phyloP scores from a whole-genome alignment of 225 moss, liverwort and hornwort genomes.

The Pseudisothecium myosuroides region DNA sequence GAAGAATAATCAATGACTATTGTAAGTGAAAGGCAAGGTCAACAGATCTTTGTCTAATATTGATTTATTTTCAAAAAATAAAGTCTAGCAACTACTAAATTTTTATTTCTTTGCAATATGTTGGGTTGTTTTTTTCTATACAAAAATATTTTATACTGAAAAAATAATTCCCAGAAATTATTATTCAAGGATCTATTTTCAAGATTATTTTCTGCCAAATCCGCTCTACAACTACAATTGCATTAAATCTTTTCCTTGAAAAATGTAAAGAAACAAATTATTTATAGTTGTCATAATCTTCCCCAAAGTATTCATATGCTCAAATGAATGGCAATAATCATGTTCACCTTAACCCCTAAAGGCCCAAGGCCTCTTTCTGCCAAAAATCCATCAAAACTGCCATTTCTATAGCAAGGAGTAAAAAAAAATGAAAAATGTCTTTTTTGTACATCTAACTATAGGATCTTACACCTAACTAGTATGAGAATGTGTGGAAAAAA shows the following conservation, averaged over 20 bases:
- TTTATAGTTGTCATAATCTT: too few species aligned
- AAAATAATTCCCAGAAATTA: background rate
- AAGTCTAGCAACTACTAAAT: fast-evolving
- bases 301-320: background rate
- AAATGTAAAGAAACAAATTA: too few species aligned
- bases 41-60: background rate
- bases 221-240: fast-evolving
- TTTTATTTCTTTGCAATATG: background rate
- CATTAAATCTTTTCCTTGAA: too few species aligned
- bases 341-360: background rate
- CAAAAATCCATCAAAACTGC: too few species aligned
- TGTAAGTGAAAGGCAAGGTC: background rate
- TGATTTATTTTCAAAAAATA: background rate
- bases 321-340: background rate
- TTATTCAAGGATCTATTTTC: background rate
- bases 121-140: fast-evolving
- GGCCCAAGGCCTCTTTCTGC: fast-evolving
- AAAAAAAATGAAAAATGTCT: too few species aligned
- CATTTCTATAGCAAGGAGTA: too few species aligned
- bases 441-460: too few species aligned
- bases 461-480: too few species aligned
- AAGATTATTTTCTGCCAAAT: background rate
- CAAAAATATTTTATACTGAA: background rate
- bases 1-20: background rate
- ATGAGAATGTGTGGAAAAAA: too few species aligned